A percentile compares a stretch with the other conserved stretches of the same genome.
Conservation (phyloP, 805 yeast species). For the Myxozyma vanderwaltii region DNA sequence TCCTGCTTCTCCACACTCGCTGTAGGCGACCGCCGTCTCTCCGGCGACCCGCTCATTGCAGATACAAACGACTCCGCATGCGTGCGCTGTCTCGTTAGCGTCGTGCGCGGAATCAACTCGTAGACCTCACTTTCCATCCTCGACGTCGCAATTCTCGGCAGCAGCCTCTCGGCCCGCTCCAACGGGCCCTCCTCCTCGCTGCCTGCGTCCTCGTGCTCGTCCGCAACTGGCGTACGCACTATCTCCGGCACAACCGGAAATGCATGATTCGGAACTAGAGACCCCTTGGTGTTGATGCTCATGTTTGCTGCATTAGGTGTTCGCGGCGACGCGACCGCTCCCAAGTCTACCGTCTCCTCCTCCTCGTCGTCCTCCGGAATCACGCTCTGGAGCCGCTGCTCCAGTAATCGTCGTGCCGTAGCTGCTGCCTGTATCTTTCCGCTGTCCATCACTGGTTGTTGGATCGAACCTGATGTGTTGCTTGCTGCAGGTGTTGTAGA, state of each 20-base stretch:
- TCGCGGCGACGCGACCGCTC: neutral
- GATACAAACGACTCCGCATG: neutral
- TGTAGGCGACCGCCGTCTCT: neutral
- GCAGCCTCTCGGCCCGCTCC: constrained; percentile 13
- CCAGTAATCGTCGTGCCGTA: neutral
- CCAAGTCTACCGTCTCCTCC: neutral
- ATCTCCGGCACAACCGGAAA: neutral
- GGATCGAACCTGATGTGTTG: neutral
- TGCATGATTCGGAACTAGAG: neutral
- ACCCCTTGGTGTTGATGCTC: neutral
- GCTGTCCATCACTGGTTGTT: neutral
- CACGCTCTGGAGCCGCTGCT: constrained; percentile 9
- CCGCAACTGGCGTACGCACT: constrained; percentile 1
- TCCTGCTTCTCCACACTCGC: no score
- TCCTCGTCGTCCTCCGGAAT: constrained; percentile 16
- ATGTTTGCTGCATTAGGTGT: neutral
- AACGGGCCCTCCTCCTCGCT: constrained; percentile 9
- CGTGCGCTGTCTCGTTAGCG: neutral
- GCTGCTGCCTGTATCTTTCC: constrained; percentile 1
- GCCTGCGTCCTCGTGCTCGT: neutral
- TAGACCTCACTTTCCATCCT: constrained; percentile 4
- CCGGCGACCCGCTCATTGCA: neutral
- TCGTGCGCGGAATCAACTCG: neutral
- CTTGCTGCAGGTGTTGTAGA: no score
- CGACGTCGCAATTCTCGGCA: constrained; percentile 19